Evolutionary conservation across 164 flowering plant species (phyloP).

Genomic region (Chimonanthus praecox): DNA sequence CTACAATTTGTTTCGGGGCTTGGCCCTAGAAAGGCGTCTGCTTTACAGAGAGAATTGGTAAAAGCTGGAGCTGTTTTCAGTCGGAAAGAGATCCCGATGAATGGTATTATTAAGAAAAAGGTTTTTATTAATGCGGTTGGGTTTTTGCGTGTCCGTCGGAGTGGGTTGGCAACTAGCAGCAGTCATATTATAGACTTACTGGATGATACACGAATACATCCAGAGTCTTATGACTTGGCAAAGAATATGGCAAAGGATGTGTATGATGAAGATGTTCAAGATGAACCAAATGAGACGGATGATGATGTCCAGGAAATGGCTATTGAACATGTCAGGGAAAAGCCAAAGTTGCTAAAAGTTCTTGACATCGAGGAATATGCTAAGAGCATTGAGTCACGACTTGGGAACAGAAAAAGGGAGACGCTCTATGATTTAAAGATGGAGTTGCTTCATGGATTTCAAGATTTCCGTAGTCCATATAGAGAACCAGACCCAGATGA

Average conservation of each 20-base stretch:
- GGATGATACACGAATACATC: conserved; percentile 96
- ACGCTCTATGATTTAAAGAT: conserved; percentile 60
- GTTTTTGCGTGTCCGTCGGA: conserved; percentile 81
- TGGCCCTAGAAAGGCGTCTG: conserved; percentile 94
- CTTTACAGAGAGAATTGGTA: conserved; percentile 72
- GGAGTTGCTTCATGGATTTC: conserved; percentile 84
- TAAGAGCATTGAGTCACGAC: conserved; percentile 17
- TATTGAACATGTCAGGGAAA: conserved; percentile 77
- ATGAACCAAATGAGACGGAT: conserved; percentile 58
- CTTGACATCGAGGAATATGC: conserved; percentile 51
- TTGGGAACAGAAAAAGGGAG: conserved; percentile 42
- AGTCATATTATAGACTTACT: conserved; percentile 73
- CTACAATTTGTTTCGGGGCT: conserved; percentile 87
- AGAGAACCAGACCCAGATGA: conserved; percentile 78
- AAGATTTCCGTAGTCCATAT: conserved; percentile 68
- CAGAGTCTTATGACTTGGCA: conserved; percentile 88
- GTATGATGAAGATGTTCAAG: conserved; percentile 42
- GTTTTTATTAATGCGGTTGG: conserved; percentile 90
- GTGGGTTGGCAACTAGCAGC: conserved; percentile 77
- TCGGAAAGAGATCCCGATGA: conserved; percentile 66
- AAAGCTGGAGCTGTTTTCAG: conserved; percentile 68
- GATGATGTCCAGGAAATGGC: conserved; percentile 87
- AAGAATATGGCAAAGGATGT: conserved; percentile 81
- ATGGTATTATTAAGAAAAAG: conserved; percentile 64
- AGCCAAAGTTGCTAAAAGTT: conserved; percentile 46